Percentiles rank a stretch among this genome's conserved stretches.
These are phyloP conservation scores for Talaromyces sp. DNA, from an alignment of 2,329 filamentous ascomycete genomes.

Conservation along the genomic window DNA sequence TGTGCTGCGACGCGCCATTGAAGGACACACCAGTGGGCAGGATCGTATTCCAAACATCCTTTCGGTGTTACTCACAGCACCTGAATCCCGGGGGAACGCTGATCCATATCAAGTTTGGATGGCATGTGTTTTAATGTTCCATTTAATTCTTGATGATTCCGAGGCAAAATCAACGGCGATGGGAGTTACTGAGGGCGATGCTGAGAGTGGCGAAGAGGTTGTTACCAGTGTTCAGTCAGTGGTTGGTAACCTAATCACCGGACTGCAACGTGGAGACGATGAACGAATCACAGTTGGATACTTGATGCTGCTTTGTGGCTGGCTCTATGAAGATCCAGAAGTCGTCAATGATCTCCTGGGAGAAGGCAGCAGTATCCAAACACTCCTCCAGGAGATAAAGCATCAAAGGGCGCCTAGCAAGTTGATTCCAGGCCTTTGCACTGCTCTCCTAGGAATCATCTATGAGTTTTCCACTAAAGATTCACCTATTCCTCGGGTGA, in stretches of 20 bases:
- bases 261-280: slow-evolving; percentile 75
- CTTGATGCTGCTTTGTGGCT: slow-evolving; percentile 82
- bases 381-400: slow-evolving; percentile 74
- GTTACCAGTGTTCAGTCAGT: slow-evolving; percentile 91
- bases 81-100: slow-evolving; percentile 60
- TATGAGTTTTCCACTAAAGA: slow-evolving; percentile 99
- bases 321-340: slow-evolving; percentile 90
- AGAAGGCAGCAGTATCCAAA: slow-evolving; percentile 91
- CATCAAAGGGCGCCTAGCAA: slow-evolving; percentile 62
- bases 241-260: slow-evolving; percentile 80
- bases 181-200: slow-evolving; percentile 84
- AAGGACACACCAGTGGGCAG: slow-evolving; percentile 74
- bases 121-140: slow-evolving; percentile 81
- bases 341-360: slow-evolving; percentile 90
- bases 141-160: slow-evolving; percentile 78
- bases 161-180: slow-evolving; percentile 79
- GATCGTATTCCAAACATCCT: slow-evolving; percentile 88
- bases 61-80: slow-evolving; percentile 74
- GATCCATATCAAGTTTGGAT: slow-evolving; percentile 93
- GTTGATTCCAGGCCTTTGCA: slow-evolving; percentile 78
- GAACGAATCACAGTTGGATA: slow-evolving; percentile 80
- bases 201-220: slow-evolving; percentile 86
- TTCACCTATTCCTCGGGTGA: slow-evolving; percentile 81
- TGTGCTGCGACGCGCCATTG: slow-evolving; percentile 85
- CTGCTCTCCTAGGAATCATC: slow-evolving; percentile 80